Percentiles rank a stretch among this genome's conserved stretches.
Conservation (phyloP, 176 grass and related monocot species). For the Cenchrus americanus region DNA sequence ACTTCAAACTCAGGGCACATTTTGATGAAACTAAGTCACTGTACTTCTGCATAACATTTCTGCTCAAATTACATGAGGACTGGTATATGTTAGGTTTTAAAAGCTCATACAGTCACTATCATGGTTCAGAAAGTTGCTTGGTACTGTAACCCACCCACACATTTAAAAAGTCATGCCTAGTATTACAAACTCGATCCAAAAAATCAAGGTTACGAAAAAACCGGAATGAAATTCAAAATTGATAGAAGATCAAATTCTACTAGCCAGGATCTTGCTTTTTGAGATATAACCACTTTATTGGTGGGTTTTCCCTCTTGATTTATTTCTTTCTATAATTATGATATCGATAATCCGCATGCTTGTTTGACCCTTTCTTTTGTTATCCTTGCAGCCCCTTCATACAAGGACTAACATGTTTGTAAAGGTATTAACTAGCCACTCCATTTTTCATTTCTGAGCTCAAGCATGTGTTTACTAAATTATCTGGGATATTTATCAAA, state of each 20-base stretch:
- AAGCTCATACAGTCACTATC: background rate
- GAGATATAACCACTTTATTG: too few species aligned
- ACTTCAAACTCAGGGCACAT: background rate
- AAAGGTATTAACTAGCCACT: conserved; percentile 62
- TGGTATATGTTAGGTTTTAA: background rate
- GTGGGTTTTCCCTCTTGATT: too few species aligned
- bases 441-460: conserved; percentile 1
- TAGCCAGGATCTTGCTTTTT: background rate
- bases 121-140: background rate
- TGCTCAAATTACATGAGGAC: background rate
- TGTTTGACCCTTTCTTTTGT: conserved; percentile 32
- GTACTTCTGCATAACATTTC: background rate
- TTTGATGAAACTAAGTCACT: background rate
- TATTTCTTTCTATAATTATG: too few species aligned
- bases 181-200: background rate
- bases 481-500: background rate
- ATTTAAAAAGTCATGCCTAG: background rate
- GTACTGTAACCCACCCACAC: background rate
- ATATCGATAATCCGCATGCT: background rate
- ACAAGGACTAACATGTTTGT: conserved; percentile 80
- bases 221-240: background rate
- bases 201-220: background rate
- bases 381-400: conserved; percentile 73
- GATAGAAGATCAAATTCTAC: background rate
- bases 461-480: conserved; percentile 31